These are phyloP conservation scores for Yamadazyma taylorii DNA, from an alignment of 1,139 yeast species.

Conservation along the genomic window DNA sequence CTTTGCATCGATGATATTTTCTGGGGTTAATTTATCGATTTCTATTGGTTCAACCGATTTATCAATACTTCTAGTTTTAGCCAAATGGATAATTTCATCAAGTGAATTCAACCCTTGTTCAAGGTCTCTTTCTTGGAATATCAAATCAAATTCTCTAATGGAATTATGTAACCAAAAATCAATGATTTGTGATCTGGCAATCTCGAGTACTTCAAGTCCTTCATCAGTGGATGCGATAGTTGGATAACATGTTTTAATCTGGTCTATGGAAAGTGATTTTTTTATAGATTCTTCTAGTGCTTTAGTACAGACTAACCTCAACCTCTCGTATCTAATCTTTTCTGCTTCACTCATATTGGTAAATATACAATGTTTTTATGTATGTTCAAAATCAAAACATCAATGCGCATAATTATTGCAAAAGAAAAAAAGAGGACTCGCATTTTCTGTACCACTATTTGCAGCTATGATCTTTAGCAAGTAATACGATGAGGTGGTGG, in stretches of 20 bases:
- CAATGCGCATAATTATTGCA: background rate
- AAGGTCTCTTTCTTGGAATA: conserved; percentile 63
- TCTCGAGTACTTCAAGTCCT: conserved; percentile 53
- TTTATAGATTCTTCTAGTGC: conserved; percentile 67
- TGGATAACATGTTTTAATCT: conserved; percentile 68
- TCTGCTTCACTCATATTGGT: conserved; percentile 15
- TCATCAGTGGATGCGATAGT: conserved; percentile 47
- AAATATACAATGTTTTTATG: background rate
- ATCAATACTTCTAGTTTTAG: conserved; percentile 35
- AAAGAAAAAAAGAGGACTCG: too few species aligned
- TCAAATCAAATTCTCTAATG: conserved; percentile 61
- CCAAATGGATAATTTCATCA: conserved; percentile 63
- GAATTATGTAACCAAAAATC: conserved; percentile 63
- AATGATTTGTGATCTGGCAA: conserved; percentile 60
- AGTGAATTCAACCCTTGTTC: conserved; percentile 58
- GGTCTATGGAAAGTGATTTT: conserved; percentile 59
- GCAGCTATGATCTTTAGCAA: too few species aligned
- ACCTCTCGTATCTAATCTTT: conserved; percentile 52
- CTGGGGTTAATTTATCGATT: conserved; percentile 33
- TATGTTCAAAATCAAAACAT: conserved; percentile 1
- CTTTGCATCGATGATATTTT: conserved; percentile 37
- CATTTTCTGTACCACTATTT: too few species aligned
- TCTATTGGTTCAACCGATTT: conserved; percentile 23
- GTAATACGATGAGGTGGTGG: too few species aligned
- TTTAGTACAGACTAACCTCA: conserved; percentile 56